Evolutionary conservation across 805 yeast species (phyloP), one percentile per base, ranked within the genome.

Genomic region (Cyberlindnera mycetangii): DNA sequence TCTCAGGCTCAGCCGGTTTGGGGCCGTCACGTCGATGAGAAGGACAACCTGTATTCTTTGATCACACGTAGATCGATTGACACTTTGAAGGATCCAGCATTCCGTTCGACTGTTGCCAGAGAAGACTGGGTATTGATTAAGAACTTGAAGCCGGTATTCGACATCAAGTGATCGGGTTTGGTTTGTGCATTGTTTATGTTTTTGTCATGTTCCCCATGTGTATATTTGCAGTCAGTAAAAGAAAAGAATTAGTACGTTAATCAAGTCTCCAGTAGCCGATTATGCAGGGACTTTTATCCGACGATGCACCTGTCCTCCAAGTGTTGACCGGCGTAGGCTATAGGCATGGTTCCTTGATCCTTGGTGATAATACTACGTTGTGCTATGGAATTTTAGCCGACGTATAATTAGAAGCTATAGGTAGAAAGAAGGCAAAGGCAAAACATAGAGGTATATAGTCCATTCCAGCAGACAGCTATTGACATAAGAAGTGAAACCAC

Each of bases 1-100:
- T 85, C 96, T 35, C 75, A 85, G 47, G 92, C 87, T 53, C 96
- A 89, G 70, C 98, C 99, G 44, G 83, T 88, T 12, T 93, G 98
- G 98, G 99, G 99, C 52, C 88, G 99, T 73, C 99, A 93, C 64
- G 95, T 93, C 56, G 96, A 89, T 66, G 99, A 93, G 69, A 72
- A 79, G 47, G 99, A 93, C 67, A 75, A 78, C 37, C 73, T 93
- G 62, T 93, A 90, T 70, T 92, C 99, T n/a, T 75, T 85, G 71
- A 78, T 93, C 52, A 64, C 93, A 11, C 82, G 99, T 75, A 86
- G 75, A 67, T 86, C 96, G 28, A 90, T 93, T 56, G 97, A 93
- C 65, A 86, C 96, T n/a, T 80, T 93, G 76, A 93, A 93, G 72
- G 99, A 93, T 60, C 95, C 96, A 33, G 97, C 98, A 4, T 93